Evolutionary conservation across 1,284 basidiomycete genomes (phyloP).

Genomic region (Earliella scabrosa): DNA sequence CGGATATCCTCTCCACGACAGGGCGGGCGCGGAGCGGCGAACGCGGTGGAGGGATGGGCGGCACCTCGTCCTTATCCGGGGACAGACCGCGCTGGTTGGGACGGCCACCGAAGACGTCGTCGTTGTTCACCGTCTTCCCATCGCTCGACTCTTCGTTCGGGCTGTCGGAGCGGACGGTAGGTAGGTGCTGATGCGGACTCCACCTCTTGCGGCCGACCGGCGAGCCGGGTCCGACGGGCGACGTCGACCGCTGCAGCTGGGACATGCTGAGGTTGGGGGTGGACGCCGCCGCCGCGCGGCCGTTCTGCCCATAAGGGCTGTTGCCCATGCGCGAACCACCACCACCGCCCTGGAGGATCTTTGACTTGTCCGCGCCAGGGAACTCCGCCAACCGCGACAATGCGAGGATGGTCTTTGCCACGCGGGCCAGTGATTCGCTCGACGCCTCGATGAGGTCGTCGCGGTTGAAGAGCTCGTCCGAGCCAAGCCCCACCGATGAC

Average conservation of each 20-base stretch:
- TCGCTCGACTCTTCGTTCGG: conserved; percentile 37
- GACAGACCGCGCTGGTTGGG: conserved; percentile 7
- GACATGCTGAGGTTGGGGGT: conserved; percentile 58
- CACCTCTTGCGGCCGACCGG: conserved; percentile 46
- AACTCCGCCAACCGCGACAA: conserved; percentile 65
- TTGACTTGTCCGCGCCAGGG: conserved; percentile 47
- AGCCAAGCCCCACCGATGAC: conserved; percentile 61
- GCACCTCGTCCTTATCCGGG: conserved; percentile 39
- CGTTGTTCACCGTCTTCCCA: conserved; percentile 29
- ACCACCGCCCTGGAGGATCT: conserved; percentile 44
- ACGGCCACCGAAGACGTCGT: conserved; percentile 21
- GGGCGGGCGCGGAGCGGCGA: conserved; percentile 54
- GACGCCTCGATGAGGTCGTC: conserved; percentile 70
- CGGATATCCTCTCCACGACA: conserved; percentile 39
- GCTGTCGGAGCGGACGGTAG: conserved; percentile 58
- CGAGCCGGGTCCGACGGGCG: conserved; percentile 34
- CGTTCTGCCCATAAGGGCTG: conserved; percentile 39
- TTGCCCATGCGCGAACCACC: conserved; percentile 20
- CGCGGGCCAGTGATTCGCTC: conserved; percentile 63
- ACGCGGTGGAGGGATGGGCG: conserved; percentile 51
- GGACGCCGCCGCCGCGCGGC: conserved; percentile 56
- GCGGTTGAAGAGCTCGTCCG: conserved; percentile 67
- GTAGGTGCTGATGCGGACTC: conserved; percentile 57
- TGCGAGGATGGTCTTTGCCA: conserved; percentile 69
- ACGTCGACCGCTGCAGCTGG: conserved; percentile 33